Evolutionary conservation across 345 rosid genomes (phyloP).

Genomic region (Aurinia saxatilis): DNA sequence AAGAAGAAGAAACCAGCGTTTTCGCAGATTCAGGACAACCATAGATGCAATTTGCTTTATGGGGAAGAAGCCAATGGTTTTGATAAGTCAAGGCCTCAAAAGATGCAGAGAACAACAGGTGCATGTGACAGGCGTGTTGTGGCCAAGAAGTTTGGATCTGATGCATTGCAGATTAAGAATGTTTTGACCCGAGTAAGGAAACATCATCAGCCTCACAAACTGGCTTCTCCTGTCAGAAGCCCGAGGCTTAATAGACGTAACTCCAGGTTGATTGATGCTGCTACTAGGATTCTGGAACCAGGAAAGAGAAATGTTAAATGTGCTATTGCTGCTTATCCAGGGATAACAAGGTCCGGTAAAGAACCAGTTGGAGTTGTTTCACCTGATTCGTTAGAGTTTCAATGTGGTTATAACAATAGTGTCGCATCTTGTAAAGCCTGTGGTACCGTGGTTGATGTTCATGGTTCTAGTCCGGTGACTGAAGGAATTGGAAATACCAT

Average conservation of each 20-base stretch:
- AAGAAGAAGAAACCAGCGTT: slow-evolving; percentile 29
- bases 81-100: slow-evolving; percentile 63
- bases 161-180: slow-evolving; percentile 68
- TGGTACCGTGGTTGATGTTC: slow-evolving; percentile 50
- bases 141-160: slow-evolving; percentile 71
- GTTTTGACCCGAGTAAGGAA: slow-evolving; percentile 59
- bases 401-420: slow-evolving; percentile 9
- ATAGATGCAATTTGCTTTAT: slow-evolving; percentile 5
- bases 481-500: slow-evolving; percentile 15
- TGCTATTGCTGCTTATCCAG: slow-evolving; percentile 35
- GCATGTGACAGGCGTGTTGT: slow-evolving; percentile 42
- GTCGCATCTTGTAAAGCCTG: slow-evolving; percentile 56
- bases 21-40: slow-evolving; percentile 28
- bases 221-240: slow-evolving; percentile 58
- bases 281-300: slow-evolving; percentile 81
- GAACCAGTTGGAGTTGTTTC: slow-evolving; percentile 26
- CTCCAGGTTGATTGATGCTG: slow-evolving; percentile 76
- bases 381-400: slow-evolving; percentile 26
- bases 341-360: slow-evolving; percentile 12
- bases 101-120: slow-evolving; percentile 67
- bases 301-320: slow-evolving; percentile 57
- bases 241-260: slow-evolving; percentile 47
- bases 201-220: slow-evolving; percentile 56
- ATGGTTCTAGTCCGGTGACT: slow-evolving; percentile 24
- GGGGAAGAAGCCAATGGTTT: slow-evolving; percentile 19